Evolutionary conservation across 371 early-diverging fungal species (phyloP), one percentile per base, ranked within the genome.

Genomic region (Neoconidiobolus thromboides): DNA sequence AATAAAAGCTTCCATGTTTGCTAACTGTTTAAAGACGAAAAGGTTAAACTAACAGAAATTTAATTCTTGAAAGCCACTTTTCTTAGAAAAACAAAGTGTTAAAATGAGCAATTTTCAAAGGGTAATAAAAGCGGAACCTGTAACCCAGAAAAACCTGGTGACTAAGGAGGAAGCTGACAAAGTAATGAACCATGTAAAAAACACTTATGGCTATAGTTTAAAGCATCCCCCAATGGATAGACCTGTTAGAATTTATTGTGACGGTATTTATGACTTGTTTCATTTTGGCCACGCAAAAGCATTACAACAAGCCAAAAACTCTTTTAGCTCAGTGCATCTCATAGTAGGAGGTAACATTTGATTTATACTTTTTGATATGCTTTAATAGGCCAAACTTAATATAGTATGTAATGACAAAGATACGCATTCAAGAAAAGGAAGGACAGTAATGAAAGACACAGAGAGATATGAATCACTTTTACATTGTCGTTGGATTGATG

Each of bases 401-500:
- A 44, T 66, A 81, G 89, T 91, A 10, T 89, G 89, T 67, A 83
- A 78, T 64, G 97, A 96, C 72, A 61, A 64, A 12, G 78, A 80
- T 55, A 95, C 95, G 3, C 87, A 87, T 65, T 67, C 71, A 58
- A 81, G 81, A 62, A 96, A 96, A 71, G 97, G 97, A 39, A 86
- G 85, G 66, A 93, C 94, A 0, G 95, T 95, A 41, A 81, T 94
- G 81, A 83, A 71, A 41, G 94, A 88, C 55, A 59, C 70, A 5
- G 96, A 97, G 69, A 81, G 95, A 49, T 85, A 82, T 64, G 94
- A 95, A 66, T 77, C 87, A 47, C 74, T 96, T 43, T 77, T 85
- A 36, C 97, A 96, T 65, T 96, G 97, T 71, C 82, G 82, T 72
- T 94, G 95, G 92, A 95, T 93, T 2, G 95, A 95, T 70, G 86